phyloP scores from a whole-genome alignment of 129 eudicot genomes.

The Scalesia atractyloides region DNA sequence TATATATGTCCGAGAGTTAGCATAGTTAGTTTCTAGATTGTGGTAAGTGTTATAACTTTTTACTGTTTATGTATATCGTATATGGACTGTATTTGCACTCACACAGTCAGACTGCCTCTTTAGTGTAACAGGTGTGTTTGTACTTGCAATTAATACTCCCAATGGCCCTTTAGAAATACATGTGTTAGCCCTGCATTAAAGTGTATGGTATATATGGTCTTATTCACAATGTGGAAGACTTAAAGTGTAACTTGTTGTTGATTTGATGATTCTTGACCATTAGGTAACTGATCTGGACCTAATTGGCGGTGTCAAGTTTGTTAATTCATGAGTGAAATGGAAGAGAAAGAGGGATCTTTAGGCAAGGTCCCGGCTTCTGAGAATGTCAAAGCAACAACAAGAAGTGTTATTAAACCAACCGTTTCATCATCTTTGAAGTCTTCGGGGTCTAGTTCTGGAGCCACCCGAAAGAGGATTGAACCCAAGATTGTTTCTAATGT shows the following conservation, averaged over 20 bases:
- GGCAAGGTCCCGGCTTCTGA: slow-evolving; percentile 39
- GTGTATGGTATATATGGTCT: neutral
- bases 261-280: slow-evolving; percentile 12
- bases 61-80: too few relatives aligned
- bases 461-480: slow-evolving; percentile 51
- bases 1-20: neutral
- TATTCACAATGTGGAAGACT: neutral
- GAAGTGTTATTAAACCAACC: slow-evolving; percentile 36
- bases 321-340: slow-evolving; percentile 33
- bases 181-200: neutral
- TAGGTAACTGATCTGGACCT: slow-evolving; percentile 22
- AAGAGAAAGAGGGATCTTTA: slow-evolving; percentile 38
- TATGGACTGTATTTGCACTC: neutral
- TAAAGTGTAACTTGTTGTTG: slow-evolving; percentile 1
- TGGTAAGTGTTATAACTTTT: neutral
- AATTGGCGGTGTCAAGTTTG: slow-evolving; percentile 17
- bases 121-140: neutral
- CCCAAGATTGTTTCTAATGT: slow-evolving; percentile 37
- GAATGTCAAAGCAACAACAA: slow-evolving; percentile 47
- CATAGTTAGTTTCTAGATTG: neutral
- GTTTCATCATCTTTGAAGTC: slow-evolving; percentile 40
- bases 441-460: slow-evolving; percentile 34
- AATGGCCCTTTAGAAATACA: neutral
- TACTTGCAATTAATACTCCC: neutral
- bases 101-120: neutral